Conservation (phyloP, 2,329 filamentous ascomycete species). For the Phialophora chinensis region DNA sequence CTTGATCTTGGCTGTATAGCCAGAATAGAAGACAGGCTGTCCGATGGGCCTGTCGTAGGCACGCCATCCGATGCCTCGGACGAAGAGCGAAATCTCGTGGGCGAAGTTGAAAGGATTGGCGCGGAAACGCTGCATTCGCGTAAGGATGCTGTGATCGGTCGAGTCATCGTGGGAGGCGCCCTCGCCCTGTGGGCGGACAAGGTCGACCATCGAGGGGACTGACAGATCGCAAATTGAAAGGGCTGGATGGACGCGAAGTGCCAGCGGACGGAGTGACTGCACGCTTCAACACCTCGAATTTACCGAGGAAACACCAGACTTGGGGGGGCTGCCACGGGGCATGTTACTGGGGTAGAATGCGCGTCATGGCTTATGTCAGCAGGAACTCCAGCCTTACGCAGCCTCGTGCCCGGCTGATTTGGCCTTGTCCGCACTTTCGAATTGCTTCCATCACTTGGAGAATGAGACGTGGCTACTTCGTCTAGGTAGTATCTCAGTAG, state of each 20-base stretch:
- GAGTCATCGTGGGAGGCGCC: conserved; percentile 19
- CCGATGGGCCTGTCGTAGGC: conserved; percentile 90
- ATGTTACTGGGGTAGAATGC: not conserved
- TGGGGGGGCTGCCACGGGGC: not conserved
- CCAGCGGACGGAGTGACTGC: not conserved
- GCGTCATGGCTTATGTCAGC: conserved; percentile 1
- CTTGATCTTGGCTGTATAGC: conserved; percentile 92
- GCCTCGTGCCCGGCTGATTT: not conserved
- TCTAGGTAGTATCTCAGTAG: not conserved
- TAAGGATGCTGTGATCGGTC: conserved; percentile 52
- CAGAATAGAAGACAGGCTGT: conserved; percentile 89
- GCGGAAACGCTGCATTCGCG: conserved; percentile 86
- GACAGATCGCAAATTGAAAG: not conserved
- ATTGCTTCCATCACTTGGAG: too few species aligned
- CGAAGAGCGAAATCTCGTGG: conserved; percentile 89
- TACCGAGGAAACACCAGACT: not conserved
- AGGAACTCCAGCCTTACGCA: not conserved
- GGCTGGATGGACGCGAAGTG: not conserved
- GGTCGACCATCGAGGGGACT: conserved; percentile 21
- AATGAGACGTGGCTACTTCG: not conserved
- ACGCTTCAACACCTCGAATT: not conserved
- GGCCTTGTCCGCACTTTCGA: not conserved
- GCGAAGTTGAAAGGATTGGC: conserved; percentile 77
- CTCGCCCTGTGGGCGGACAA: conserved; percentile 27
- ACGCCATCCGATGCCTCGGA: conserved; percentile 93